Evolutionary conservation across 2,329 filamentous ascomycete species (phyloP).

Genomic region (Phialophora verrucosa): DNA sequence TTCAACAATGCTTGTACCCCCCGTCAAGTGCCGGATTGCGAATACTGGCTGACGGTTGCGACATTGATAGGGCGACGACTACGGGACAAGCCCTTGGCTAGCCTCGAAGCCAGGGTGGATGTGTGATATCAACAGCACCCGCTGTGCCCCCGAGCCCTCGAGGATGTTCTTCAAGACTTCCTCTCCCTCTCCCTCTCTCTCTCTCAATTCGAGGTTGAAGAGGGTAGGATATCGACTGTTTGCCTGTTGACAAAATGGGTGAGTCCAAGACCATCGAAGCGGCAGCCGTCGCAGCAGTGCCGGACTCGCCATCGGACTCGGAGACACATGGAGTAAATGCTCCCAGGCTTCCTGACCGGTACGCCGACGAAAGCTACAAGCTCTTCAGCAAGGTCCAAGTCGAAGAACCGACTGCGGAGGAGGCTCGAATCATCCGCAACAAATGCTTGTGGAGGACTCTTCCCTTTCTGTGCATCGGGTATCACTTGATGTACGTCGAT

Average conservation of each 20-base stretch:
- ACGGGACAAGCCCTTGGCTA: not conserved
- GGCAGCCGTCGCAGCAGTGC: not conserved
- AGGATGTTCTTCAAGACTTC: not conserved
- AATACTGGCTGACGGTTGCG: conserved; percentile 11
- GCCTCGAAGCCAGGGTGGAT: not conserved
- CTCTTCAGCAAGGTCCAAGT: conserved; percentile 49
- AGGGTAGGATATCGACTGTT: not conserved
- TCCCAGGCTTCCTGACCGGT: conserved; percentile 47
- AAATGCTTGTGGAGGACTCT: conserved; percentile 48
- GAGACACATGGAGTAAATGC: not conserved
- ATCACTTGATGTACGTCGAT: conserved; percentile 51
- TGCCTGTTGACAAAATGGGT: not conserved
- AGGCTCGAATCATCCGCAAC: conserved; percentile 43
- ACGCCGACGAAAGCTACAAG: conserved; percentile 52
- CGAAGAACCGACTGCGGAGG: conserved; percentile 46
- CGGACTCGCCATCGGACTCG: not conserved
- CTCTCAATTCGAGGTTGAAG: not conserved
- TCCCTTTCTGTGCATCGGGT: conserved; percentile 49
- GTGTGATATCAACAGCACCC: not conserved
- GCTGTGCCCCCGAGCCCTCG: too few relatives aligned
- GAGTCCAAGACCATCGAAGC: not conserved
- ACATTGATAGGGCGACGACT: not conserved
- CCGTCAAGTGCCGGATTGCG: not conserved
- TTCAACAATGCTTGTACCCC: not conserved
- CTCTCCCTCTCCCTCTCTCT: not conserved